Evolutionary conservation across 73 alveolate species (phyloP).

Genomic region (Halteria grandinella): DNA sequence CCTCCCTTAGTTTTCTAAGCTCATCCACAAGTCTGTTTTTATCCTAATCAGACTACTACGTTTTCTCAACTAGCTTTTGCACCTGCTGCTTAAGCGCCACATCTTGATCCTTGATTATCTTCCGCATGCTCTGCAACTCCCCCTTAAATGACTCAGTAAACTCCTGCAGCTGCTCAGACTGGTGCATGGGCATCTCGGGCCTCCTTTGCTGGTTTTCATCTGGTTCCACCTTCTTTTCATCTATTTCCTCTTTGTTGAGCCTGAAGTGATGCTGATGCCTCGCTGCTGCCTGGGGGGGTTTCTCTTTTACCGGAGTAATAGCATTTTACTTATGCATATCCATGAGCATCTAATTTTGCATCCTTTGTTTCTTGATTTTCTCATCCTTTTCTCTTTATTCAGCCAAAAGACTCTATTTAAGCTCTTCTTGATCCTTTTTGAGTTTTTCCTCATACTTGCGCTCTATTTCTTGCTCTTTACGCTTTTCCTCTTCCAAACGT

Average conservation of each 20-base stretch:
- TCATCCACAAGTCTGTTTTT: conserved; percentile 17
- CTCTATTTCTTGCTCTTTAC: conserved; percentile 1
- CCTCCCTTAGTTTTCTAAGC: conserved; percentile 23
- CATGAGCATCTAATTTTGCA: neutral
- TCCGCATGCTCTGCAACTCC: conserved; percentile 7
- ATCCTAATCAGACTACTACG: conserved; percentile 4
- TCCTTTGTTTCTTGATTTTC: neutral
- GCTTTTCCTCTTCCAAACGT: conserved; percentile 23
- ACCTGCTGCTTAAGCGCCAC: conserved; percentile 11
- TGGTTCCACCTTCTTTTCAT: too few relatives aligned
- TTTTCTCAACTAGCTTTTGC: neutral
- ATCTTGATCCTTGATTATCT: conserved; percentile 14
- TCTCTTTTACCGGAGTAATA: too few relatives aligned
- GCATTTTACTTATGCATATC: too few relatives aligned
- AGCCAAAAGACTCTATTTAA: neutral
- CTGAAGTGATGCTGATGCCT: too few relatives aligned
- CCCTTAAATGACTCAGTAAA: conserved; percentile 31
- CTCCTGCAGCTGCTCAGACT: neutral
- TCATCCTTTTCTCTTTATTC: neutral
- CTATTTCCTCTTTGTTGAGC: too few relatives aligned
- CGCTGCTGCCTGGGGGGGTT: too few relatives aligned
- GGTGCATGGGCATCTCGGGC: too few relatives aligned
- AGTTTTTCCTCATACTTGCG: conserved; percentile 27
- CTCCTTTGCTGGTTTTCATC: too few relatives aligned
- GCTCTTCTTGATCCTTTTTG: neutral